Evolutionary conservation across 1,284 basidiomycete genomes (phyloP), one percentile per base, ranked within the genome.

Genomic region (Trichosporon coremiiforme): DNA sequence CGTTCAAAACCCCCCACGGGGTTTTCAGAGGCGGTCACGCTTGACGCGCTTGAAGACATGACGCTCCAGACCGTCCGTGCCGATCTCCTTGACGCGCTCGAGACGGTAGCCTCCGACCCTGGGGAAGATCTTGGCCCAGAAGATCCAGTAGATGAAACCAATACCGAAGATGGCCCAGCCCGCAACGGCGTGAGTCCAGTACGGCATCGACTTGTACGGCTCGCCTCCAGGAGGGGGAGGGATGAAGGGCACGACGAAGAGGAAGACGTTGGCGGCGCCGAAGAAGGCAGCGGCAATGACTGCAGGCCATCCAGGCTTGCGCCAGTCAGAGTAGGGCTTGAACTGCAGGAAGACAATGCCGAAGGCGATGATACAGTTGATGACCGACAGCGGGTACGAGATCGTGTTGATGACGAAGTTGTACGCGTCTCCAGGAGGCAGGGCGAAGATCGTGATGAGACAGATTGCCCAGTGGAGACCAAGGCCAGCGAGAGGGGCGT

Each of bases 361-460:
- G 33, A 72, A 66, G n/a, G 71, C 35, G 65, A 72, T 72, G 65
- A 65, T 45, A 7, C 62, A 38, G 67, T 70, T 72, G 65, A 72
- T 72, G 62, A 70, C 69, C 5, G 71, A 66, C 13, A 70, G 67
- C 1, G 71, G 71, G 68, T 72, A 72, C 64, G 71, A 72, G 66
- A 72, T 72, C 22, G 71, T 72, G 71, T 72, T 72, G 68, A 72
- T 66, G 53, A 77, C 69, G 74, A 88, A 87, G 70, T 84, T 84
- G 82, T 87, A 88, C 0, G 87, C 87, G 75, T 87, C 87, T 62
- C 86, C 86, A 25, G 86, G 83, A 0, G 87, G 88, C 20, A 86
- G 86, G 0, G 84, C 86, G 29, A 88, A 77, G 73, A 89, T 86
- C 64, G 89, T 85, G 72, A 88, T 84, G n/a, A 86, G 77, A 0